These are phyloP conservation scores for Senna tora DNA, from an alignment of 306 rosid genomes.

Conservation along the genomic window DNA sequence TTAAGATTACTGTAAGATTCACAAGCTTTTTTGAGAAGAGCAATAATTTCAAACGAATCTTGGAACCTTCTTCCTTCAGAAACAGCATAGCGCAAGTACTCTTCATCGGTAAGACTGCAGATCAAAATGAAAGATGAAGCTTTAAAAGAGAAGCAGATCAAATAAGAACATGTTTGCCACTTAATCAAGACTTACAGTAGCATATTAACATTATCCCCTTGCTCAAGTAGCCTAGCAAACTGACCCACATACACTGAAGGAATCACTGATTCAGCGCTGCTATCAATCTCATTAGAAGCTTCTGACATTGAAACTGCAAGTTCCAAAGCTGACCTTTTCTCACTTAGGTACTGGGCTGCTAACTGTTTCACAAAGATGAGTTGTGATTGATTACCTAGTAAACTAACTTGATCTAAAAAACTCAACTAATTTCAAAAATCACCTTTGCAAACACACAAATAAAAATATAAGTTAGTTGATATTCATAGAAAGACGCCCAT, in stretches of 20 bases:
- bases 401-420: slow-evolving; percentile 6
- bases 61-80: slow-evolving; percentile 84
- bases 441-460: slow-evolving; percentile 4
- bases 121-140: slow-evolving; percentile 37
- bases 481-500: slow-evolving; percentile 18
- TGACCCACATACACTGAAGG: slow-evolving; percentile 87
- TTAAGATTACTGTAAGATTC: slow-evolving; percentile 67
- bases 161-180: slow-evolving; percentile 25
- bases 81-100: slow-evolving; percentile 63
- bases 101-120: slow-evolving; percentile 89
- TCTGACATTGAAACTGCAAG: slow-evolving; percentile 71
- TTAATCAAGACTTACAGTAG: slow-evolving; percentile 69
- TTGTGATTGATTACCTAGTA: slow-evolving; percentile 18
- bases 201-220: slow-evolving; percentile 69
- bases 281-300: slow-evolving; percentile 56
- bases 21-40: slow-evolving; percentile 71
- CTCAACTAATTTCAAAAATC: slow-evolving; percentile 5
- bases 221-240: slow-evolving; percentile 76
- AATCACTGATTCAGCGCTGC: slow-evolving; percentile 67
- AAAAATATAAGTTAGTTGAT: slow-evolving; percentile 1
- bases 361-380: slow-evolving; percentile 63
- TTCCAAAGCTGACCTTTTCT: slow-evolving; percentile 85
- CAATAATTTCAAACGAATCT: slow-evolving; percentile 89
- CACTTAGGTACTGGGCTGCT: slow-evolving; percentile 84
- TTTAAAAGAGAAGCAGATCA: slow-evolving; percentile 35